Percentiles rank a stretch among this genome's conserved stretches.
Conservation (phyloP, 257 asterid species). For the Anisodus tanguticus region DNA sequence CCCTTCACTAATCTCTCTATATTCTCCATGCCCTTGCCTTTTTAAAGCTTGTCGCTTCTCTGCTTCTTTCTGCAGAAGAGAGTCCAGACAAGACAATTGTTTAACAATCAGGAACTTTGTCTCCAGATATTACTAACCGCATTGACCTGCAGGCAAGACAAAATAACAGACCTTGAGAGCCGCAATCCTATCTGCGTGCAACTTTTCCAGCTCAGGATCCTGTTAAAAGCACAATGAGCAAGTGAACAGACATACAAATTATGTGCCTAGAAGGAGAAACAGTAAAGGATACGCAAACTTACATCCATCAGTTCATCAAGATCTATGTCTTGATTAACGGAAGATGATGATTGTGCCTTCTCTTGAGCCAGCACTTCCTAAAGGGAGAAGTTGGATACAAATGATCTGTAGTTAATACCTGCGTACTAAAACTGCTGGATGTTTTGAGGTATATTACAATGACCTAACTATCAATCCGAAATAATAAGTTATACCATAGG, state of each 20-base stretch:
- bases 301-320: constrained; percentile 97
- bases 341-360: constrained; percentile 59
- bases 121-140: constrained; percentile 8
- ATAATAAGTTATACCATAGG: neutral
- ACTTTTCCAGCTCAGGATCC: constrained; percentile 97
- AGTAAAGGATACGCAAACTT: constrained; percentile 44
- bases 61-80: constrained; percentile 76
- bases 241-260: neutral
- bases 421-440: neutral
- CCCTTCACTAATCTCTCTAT: constrained; percentile 86
- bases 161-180: constrained; percentile 75
- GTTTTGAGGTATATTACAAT: neutral
- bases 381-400: constrained; percentile 13
- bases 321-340: constrained; percentile 74
- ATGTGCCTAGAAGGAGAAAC: constrained; percentile 7
- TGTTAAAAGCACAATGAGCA: constrained; percentile 38
- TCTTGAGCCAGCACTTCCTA: constrained; percentile 80
- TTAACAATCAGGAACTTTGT: constrained; percentile 29
- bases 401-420: neutral
- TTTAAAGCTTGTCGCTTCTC: constrained; percentile 84
- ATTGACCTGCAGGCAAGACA: constrained; percentile 21
- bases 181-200: constrained; percentile 97
- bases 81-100: neutral
- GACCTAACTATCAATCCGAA: constrained; percentile 11
- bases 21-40: constrained; percentile 93